phyloP scores from a whole-genome alignment of 345 rosid genomes.

The Rhodamnia argentea region DNA sequence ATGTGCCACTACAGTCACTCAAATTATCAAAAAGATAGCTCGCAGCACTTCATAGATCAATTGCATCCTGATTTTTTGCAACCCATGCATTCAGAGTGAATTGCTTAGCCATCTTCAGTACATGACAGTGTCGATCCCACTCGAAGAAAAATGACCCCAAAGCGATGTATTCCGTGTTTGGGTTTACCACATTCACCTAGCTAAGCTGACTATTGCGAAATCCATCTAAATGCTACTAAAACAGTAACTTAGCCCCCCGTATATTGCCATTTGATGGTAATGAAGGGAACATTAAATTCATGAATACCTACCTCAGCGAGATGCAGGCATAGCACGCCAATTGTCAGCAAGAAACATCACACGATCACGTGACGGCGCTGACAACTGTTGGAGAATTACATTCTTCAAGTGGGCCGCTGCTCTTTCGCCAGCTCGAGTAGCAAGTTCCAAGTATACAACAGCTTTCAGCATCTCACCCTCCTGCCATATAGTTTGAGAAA shows the following conservation, averaged over 20 bases:
- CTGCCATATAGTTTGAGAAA: slow-evolving; percentile 20
- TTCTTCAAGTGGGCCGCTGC: slow-evolving; percentile 68
- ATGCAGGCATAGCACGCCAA: slow-evolving; percentile 46
- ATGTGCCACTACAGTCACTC: neutral
- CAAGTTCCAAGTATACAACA: slow-evolving; percentile 79
- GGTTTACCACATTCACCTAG: neutral
- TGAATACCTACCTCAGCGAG: slow-evolving; percentile 12
- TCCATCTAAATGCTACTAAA: neutral
- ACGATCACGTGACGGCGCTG: slow-evolving; percentile 38
- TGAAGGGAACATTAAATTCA: neutral
- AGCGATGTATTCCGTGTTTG: neutral
- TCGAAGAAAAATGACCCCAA: neutral
- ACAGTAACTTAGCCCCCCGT: neutral
- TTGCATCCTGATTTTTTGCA: neutral
- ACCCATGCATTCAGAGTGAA: neutral
- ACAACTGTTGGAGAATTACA: slow-evolving; percentile 57
- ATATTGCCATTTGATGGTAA: neutral
- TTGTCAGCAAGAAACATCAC: slow-evolving; percentile 43
- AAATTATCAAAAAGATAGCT: neutral
- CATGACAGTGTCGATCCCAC: neutral
- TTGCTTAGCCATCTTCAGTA: neutral
- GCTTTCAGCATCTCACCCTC: slow-evolving; percentile 75
- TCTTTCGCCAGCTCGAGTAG: slow-evolving; percentile 71
- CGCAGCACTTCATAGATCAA: neutral
- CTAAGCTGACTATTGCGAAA: neutral